Evolutionary conservation across 306 rosid species (phyloP).

Genomic region (Citrullus amarus): DNA sequence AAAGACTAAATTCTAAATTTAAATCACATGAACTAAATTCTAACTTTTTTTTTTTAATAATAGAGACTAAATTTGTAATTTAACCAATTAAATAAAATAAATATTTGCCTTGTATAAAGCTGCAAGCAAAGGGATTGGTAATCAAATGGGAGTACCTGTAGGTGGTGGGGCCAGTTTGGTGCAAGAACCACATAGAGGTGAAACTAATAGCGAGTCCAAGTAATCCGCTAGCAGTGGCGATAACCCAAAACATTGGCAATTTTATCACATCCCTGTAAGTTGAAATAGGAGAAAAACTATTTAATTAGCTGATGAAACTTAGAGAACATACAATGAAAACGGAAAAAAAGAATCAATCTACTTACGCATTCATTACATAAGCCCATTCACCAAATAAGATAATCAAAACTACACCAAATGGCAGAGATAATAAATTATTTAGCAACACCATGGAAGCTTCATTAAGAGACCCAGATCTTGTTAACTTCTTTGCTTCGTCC

Average conservation of each 20-base stretch:
- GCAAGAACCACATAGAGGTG: slow-evolving; percentile 89
- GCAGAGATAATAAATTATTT: slow-evolving; percentile 68
- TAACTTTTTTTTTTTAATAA: too few species aligned
- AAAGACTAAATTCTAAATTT: too few species aligned
- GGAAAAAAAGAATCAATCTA: not conserved
- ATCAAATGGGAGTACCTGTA: slow-evolving; percentile 37
- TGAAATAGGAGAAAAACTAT: slow-evolving; percentile 2
- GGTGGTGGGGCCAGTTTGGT: slow-evolving; percentile 85
- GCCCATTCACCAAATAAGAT: slow-evolving; percentile 60
- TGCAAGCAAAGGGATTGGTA: not conserved
- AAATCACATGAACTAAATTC: too few species aligned
- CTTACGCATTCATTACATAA: slow-evolving; percentile 65
- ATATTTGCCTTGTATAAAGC: too few species aligned
- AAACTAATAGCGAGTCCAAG: slow-evolving; percentile 90
- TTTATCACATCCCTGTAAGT: slow-evolving; percentile 53
- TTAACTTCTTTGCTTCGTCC: slow-evolving; percentile 71
- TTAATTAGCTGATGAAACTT: not conserved
- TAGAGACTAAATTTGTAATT: too few species aligned
- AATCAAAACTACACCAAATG: slow-evolving; percentile 59
- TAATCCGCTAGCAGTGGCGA: slow-evolving; percentile 72
- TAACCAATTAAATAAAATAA: too few species aligned
- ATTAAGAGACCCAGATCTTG: slow-evolving; percentile 70
- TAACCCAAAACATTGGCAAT: slow-evolving; percentile 59
- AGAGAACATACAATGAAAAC: not conserved
- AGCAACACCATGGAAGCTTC: slow-evolving; percentile 94